These are phyloP conservation scores for Zelonia costaricensis DNA, from an alignment of 208 protist species.

Conservation along the genomic window DNA sequence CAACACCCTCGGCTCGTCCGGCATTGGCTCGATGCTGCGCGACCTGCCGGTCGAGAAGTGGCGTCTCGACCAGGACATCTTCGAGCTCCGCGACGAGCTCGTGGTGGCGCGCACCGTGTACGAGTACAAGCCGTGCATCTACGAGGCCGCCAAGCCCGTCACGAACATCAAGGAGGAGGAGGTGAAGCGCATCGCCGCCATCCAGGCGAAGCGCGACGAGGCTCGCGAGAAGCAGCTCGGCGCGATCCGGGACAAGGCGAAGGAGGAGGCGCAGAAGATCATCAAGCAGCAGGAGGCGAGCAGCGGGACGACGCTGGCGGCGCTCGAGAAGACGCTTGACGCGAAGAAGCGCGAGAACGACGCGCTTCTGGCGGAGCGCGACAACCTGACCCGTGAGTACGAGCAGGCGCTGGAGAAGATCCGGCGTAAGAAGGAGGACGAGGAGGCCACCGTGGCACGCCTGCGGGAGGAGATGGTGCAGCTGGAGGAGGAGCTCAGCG, in stretches of 20 bases:
- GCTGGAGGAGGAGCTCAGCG: slow-evolving; percentile 80
- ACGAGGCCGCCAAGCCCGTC: slow-evolving; percentile 76
- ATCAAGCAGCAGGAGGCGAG: slow-evolving; percentile 85
- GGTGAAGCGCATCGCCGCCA: slow-evolving; percentile 73
- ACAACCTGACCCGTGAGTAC: slow-evolving; percentile 77
- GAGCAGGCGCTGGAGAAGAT: slow-evolving; percentile 89
- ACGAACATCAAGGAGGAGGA: slow-evolving; percentile 91
- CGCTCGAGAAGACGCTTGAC: slow-evolving; percentile 78
- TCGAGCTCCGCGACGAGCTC: slow-evolving; percentile 88
- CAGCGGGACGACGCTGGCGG: slow-evolving; percentile 69
- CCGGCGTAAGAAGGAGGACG: slow-evolving; percentile 87
- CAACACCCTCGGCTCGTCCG: slow-evolving; percentile 77
- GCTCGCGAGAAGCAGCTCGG: slow-evolving; percentile 72
- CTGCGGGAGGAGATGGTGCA: slow-evolving; percentile 81
- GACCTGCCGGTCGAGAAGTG: slow-evolving; percentile 91
- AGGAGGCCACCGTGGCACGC: slow-evolving; percentile 66
- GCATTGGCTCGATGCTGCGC: slow-evolving; percentile 83
- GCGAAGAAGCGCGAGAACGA: slow-evolving; percentile 84
- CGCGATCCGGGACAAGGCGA: slow-evolving; percentile 63
- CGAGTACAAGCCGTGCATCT: slow-evolving; percentile 92
- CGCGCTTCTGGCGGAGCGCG: slow-evolving; percentile 70
- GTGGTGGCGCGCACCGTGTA: slow-evolving; percentile 83
- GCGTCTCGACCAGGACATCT: slow-evolving; percentile 89
- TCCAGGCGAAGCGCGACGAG: slow-evolving; percentile 80
- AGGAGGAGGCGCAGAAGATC: slow-evolving; percentile 64